Base-by-base conservation (phyloP, 768 basidiomycete species). In the Phaeolepiota aurea region DNA sequence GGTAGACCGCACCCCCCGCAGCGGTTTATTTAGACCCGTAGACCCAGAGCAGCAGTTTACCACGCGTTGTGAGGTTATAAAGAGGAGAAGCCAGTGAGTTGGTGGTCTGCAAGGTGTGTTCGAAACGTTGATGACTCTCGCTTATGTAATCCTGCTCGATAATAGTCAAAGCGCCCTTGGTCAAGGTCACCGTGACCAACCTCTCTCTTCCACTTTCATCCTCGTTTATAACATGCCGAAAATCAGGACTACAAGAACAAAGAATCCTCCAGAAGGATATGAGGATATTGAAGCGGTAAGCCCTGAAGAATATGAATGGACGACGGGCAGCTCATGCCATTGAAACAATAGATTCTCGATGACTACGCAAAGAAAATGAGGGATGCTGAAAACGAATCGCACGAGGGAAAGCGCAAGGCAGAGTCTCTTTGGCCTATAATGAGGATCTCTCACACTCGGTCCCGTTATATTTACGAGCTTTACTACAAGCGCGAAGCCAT, bases 301-400 rank as follows among this genome's bases (percentile, higher is more conserved):
- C 58, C 12, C 31, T 5, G 16, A n/a, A 18, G 37, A 10, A 38
- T 28, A 12, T 3, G 2, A 14, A 11, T 21, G 12, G 40, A 23
- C 16, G 28, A 2, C 22, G 12, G 18, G 15, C 14, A 15, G 44
- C 20, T 39, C 40, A 13, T 32, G 25, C 32, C 30, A 13, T 45
- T 44, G 43, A 37, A 22, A 18, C 47, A 46, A 44, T 35, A 94
- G 86, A 83, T 97, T 51, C 83, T 98, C 49, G 96, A 98, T 50
- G 96, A 98, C 64, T 99, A 98, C 59, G 87, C 89, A 32, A 89
- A 91, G 70, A 98, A 96, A 70, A 99, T 99, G 96, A 73, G 96
- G 41, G 96, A 99, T 62, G 96, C 88, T 1, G 96, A 99, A 72
- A 96, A 93, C 55, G 96, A 99, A 65, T 82, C 84, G 1, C 96